Evolutionary conservation across 1,284 basidiomycete genomes (phyloP), one percentile per base, ranked within the genome.

Genomic region (Marasmius sp.): DNA sequence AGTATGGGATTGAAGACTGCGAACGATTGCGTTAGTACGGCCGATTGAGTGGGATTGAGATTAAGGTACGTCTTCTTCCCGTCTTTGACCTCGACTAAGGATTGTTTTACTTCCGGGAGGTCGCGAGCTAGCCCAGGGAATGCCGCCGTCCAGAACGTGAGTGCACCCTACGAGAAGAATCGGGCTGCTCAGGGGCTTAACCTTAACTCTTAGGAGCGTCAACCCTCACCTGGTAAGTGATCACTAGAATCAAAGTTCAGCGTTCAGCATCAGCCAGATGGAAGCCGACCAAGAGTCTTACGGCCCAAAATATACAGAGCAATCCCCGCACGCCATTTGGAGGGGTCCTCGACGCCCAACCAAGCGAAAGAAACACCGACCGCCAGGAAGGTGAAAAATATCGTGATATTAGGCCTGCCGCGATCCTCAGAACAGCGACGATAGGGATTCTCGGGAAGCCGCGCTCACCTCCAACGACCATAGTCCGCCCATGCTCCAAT

Each of bases 81-180:
- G 8, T 69, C 63, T 52, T 74, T 72, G 3, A 75, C 79, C 55
- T 81, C 73, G 3, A 63, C 63, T 2, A 78, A 72, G 1, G 86
- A 89, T 57, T 75, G 70, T 69, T 80, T 80, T 50, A 94, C 85
- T 68, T 92, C 86, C 0, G 88, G 87, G 39, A 93, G 80, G 68
- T 92, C 84, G 16, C 87, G 80, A 20, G 88, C 88, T 9, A 94
- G 79, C 12, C 89, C 89, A 0, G 92, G 91, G 71, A 94, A 93
- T 3, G 92, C 92, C 7, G 92, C 91, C 0, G 91, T 92, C 91
- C 91, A 94, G 73, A 92, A 92, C 0, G 90, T 92, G 51, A 93
- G 73, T 33, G 88, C 81, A 60, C 89, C 85, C 84, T 89, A 39
- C 34, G 41, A n/a, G 63, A 10, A 27, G 27, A 58, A 16, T 33